Evolutionary conservation across 2,329 filamentous ascomycete species (phyloP).

Genomic region (Penicillium hesseltinei): DNA sequence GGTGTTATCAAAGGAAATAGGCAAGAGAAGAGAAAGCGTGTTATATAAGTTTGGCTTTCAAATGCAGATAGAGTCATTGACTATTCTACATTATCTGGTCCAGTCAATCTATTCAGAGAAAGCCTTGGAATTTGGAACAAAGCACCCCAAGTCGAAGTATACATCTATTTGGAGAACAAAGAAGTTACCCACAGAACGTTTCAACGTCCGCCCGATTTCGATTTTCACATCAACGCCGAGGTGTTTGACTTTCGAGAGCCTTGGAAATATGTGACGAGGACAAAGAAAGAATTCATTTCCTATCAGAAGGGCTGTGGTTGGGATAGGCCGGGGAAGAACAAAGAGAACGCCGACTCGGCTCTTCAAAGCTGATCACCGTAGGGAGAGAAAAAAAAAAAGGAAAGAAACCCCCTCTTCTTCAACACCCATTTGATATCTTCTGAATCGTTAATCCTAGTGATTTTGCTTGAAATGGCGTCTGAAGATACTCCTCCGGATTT

Average conservation of each 20-base stretch:
- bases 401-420: background rate
- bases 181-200: background rate
- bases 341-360: background rate
- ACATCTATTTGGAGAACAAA: slow-evolving; percentile 7
- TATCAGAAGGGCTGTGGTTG: background rate
- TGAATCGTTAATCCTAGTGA: background rate
- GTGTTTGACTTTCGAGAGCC: background rate
- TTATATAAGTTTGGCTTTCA: background rate
- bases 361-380: background rate
- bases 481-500: background rate
- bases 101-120: background rate
- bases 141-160: background rate
- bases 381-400: background rate
- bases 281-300: background rate
- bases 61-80: background rate
- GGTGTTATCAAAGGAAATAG: background rate
- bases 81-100: background rate
- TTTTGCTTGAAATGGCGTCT: background rate
- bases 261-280: background rate
- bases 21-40: background rate
- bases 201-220: background rate
- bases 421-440: background rate
- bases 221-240: background rate
- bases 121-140: background rate
- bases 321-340: background rate